Percentiles rank a stretch among this genome's conserved stretches.
Evolutionary conservation across 805 yeast species (phyloP).

Genomic region (Cyberlindnera misumaiensis): DNA sequence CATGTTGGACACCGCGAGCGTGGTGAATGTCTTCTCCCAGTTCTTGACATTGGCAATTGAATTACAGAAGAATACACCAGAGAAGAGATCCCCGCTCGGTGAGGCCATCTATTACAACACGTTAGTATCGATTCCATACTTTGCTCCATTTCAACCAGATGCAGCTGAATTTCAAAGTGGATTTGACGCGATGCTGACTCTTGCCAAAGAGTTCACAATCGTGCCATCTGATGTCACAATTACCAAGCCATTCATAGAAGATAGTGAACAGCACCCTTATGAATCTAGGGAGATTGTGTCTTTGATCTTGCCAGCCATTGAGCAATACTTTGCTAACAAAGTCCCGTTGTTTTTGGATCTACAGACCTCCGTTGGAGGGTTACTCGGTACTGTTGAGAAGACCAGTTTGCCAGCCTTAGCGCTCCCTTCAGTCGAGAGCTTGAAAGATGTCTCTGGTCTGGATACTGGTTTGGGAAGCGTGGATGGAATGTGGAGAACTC

Average conservation of each 20-base stretch:
- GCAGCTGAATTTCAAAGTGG: conserved; percentile 32
- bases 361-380: conserved; percentile 10
- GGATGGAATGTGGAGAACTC: conserved; percentile 62
- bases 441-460: conserved; percentile 26
- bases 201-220: conserved; percentile 37
- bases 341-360: conserved; percentile 30
- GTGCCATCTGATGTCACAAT: conserved; percentile 16
- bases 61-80: conserved; percentile 35
- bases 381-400: conserved; percentile 16
- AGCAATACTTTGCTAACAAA: conserved; percentile 13
- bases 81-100: conserved; percentile 48
- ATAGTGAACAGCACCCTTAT: conserved; percentile 36
- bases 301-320: conserved; percentile 46
- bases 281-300: conserved; percentile 41
- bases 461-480: conserved; percentile 40
- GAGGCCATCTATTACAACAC: conserved; percentile 63
- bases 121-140: conserved; percentile 58
- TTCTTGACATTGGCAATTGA: conserved; percentile 51
- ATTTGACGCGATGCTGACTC: conserved; percentile 29
- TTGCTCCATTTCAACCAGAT: conserved; percentile 36
- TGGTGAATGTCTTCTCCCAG: conserved; percentile 42
- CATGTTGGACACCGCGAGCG: conserved; percentile 45
- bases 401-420: conserved; percentile 20
- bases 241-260: conserved; percentile 21
- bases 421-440: conserved; percentile 31